These are phyloP conservation scores for Pseudoscleropodium purum DNA, from an alignment of 225 moss, liverwort and hornwort species.

Conservation along the genomic window DNA sequence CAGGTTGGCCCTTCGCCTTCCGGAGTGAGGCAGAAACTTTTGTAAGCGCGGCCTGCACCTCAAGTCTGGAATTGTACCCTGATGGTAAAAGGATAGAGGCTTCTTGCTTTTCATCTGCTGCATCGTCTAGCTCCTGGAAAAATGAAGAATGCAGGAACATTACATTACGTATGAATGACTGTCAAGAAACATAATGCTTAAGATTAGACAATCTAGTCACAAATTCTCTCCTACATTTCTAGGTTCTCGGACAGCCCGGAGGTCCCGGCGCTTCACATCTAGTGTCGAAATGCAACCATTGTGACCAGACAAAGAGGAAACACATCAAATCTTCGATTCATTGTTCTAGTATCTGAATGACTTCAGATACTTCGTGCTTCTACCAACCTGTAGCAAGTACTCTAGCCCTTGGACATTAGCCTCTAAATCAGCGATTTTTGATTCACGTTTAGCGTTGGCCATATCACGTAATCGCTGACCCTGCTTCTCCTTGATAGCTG, in stretches of 20 bases:
- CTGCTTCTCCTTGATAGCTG: constrained; percentile 86
- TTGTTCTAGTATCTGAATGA: neutral
- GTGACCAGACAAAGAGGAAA: neutral
- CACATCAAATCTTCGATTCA: neutral
- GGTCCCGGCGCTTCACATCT: neutral
- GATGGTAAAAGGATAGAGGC: constrained; percentile 66
- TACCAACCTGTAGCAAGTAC: constrained; percentile 58
- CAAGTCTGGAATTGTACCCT: constrained; percentile 66
- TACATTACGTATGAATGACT: neutral
- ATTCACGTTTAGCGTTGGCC: constrained; percentile 90
- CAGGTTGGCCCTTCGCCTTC: constrained; percentile 79
- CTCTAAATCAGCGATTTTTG: constrained; percentile 89
- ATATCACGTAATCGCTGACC: constrained; percentile 93
- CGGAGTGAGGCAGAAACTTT: constrained; percentile 67
- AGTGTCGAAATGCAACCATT: neutral
- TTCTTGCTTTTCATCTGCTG: constrained; percentile 62
- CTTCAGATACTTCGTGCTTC: neutral
- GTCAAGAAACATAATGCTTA: neutral
- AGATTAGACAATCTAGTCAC: neutral
- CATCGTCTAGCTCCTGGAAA: constrained; percentile 66
- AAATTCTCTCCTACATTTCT: neutral
- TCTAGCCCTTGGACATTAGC: constrained; percentile 73
- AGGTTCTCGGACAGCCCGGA: neutral
- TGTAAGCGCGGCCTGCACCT: constrained; percentile 64
- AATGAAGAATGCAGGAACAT: neutral